Evolutionary conservation across 768 basidiomycete species (phyloP), one percentile per base, ranked within the genome.

Genomic region (Chalciporus piperatus): DNA sequence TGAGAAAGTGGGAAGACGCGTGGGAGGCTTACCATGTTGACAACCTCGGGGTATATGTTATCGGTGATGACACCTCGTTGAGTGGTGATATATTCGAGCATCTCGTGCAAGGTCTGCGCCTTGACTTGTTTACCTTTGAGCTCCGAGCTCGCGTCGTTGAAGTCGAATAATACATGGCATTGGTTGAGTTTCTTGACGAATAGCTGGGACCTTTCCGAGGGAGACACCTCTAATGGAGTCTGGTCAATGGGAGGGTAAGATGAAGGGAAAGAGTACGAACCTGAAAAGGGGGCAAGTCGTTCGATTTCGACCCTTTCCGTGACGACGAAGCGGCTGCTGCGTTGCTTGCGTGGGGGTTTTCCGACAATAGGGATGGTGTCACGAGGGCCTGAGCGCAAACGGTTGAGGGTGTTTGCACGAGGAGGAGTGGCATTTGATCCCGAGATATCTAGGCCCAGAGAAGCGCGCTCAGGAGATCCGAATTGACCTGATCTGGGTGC

Each of bases 81-180:
- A 25, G 91, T 92, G 52, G 95, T 98, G 71, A 99, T 97, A 68
- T 98, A 98, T 67, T 99, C 97, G 66, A 99, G 79, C 91, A 99
- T 92, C 74, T 99, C 97, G 59, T 97, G 92, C 55, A 99, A 74
- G 13, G 97, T 92, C 70, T 97, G 93, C 2, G 95, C 92, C 76
- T 99, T 99, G 74, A 98, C 90, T 71, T 98, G 96, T 74, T 99
- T 99, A 59, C 94, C 95, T 70, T 88, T 90, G 64, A 99, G 81
- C 63, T 99, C 97, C 25, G 90, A 79, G 62, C 90, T 95, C 41
- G 94, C 90, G 67, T 99, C 97, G 67, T 98, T 98, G 72, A 99
- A 99, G 73, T 99, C 97, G 70, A 99, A 99, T 38, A 99, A 74
- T 56, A 98, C 94, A 50, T 89, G 85, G 73, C 96, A 98, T 68